Percentiles rank a stretch among this genome's conserved stretches.
These are phyloP conservation scores for Malassezia equina DNA, from an alignment of 1,284 basidiomycete genomes.

Conservation along the genomic window DNA sequence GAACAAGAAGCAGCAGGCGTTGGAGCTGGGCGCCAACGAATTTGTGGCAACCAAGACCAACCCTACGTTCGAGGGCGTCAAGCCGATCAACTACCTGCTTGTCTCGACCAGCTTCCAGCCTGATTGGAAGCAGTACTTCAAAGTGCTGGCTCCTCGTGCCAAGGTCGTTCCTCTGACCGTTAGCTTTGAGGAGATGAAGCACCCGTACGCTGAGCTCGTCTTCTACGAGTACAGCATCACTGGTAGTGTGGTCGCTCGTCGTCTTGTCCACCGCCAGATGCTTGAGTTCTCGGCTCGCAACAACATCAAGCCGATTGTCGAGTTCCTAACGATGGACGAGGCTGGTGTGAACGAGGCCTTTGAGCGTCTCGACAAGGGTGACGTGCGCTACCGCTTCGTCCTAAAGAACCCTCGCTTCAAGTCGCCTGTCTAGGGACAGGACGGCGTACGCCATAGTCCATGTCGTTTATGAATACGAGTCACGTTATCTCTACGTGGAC, in stretches of 20 bases:
- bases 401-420: slow-evolving; percentile 19
- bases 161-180: slow-evolving; percentile 38
- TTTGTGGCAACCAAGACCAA: slow-evolving; percentile 44
- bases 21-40: slow-evolving; percentile 49
- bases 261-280: slow-evolving; percentile 35
- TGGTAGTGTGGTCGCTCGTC: slow-evolving; percentile 33
- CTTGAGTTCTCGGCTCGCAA: slow-evolving; percentile 32
- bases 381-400: slow-evolving; percentile 41
- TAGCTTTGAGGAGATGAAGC: slow-evolving; percentile 16
- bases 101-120: slow-evolving; percentile 37
- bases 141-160: slow-evolving; percentile 27
- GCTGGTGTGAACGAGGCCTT: slow-evolving; percentile 37
- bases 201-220: slow-evolving; percentile 37
- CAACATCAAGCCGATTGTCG: slow-evolving; percentile 34
- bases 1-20: slow-evolving; percentile 46
- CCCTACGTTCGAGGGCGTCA: slow-evolving; percentile 32
- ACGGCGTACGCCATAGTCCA: neutral
- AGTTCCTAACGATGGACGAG: slow-evolving; percentile 40
- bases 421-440: slow-evolving; percentile 11
- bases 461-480: neutral
- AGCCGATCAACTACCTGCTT: slow-evolving; percentile 32
- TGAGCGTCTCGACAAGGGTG: slow-evolving; percentile 36
- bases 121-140: slow-evolving; percentile 36
- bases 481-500: neutral
- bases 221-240: slow-evolving; percentile 31